Base-by-base conservation (phyloP, 2,329 filamentous ascomycete genomes). In the Claviceps capensis region DNA sequence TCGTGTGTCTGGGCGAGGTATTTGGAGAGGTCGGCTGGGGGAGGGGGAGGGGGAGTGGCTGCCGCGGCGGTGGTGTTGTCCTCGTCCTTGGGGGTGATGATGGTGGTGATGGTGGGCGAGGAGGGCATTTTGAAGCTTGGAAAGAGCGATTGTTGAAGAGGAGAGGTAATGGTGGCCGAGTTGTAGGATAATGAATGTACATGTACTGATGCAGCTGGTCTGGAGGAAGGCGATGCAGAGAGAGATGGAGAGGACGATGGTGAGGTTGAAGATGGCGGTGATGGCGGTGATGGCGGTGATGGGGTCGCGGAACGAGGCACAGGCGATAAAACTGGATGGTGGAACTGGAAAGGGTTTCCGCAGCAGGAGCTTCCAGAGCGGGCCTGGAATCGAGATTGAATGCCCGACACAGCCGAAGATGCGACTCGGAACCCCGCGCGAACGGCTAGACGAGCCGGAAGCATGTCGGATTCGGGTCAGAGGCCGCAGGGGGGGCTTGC, bases 1-100 rank as follows among this genome's bases (percentile, higher is more conserved):
- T 83, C 78, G 66, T 86, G 82, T 60, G 73, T 75, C 69, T 82
- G 71, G 67, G 77, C 68, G 54, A 84, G 76, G 63, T 84, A 83
- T 23, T 55, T 50, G 49, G 47, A 51, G 30, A 56, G 49, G 0
- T 55, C 53, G 40, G 46, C 50, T 9, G 52, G 5, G 5, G 49
- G 50, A 11, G 38, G 30, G 5, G 45, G 16, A 11, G 38, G 30
- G 5, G 45, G 16, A 2, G 2, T n/a, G 26, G 26, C 26, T 4
- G 26, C 26, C 8, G 26, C 26, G 8, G 26, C 26, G 26, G 26
- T 9, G 26, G 26, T 30, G 8, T 30, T 30, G 26, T 3, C 26
- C 26, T 30, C 26, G 26, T 30, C n/a, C 8, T 45, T 6, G 16
- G 14, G 14, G 26, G 26, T 14, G 43, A 9, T 22, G 41, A 4